phyloP scores from a whole-genome alignment of 169 alveolate genomes.

The Theileria annulata region DNA sequence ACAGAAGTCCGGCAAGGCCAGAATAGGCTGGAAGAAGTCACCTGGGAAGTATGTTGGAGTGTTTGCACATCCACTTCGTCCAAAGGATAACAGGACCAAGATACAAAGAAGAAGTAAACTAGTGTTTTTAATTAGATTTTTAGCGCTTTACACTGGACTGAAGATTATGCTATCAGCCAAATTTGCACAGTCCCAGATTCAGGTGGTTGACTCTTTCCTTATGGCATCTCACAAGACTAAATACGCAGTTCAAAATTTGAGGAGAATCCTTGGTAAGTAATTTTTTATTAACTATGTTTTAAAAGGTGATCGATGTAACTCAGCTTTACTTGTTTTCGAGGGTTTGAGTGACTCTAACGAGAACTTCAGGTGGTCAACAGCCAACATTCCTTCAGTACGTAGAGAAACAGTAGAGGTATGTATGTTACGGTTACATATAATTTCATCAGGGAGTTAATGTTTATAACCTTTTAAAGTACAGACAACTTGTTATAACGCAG shows the following conservation, averaged over 20 bases:
- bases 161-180: conserved; percentile 80
- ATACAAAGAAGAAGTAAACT: conserved; percentile 69
- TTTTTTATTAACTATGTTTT: no score
- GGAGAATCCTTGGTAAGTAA: conserved; percentile 76
- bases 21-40: conserved; percentile 86
- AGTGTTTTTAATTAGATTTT: neutral
- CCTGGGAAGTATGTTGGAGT: conserved; percentile 85
- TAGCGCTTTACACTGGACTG: conserved; percentile 78
- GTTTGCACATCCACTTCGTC: conserved; percentile 82
- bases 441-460: conserved; percentile 70
- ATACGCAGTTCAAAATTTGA: conserved; percentile 74
- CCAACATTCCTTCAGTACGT: conserved; percentile 82
- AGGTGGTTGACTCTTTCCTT: conserved; percentile 80
- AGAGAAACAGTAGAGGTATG: conserved; percentile 79
- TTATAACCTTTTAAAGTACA: conserved; percentile 79
- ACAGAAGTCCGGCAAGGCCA: conserved; percentile 79
- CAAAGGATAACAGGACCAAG: conserved; percentile 77
- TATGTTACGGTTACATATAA: neutral
- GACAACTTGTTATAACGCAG: conserved; percentile 82
- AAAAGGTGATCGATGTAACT: conserved; percentile 75
- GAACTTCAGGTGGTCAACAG: conserved; percentile 85
- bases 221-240: conserved; percentile 82
- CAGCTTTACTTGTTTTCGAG: conserved; percentile 82
- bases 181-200: conserved; percentile 85
- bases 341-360: conserved; percentile 83